Evolutionary conservation across 2,329 filamentous ascomycete species (phyloP), one percentile per base, ranked within the genome.

Genomic region (Curvularia lunata): DNA sequence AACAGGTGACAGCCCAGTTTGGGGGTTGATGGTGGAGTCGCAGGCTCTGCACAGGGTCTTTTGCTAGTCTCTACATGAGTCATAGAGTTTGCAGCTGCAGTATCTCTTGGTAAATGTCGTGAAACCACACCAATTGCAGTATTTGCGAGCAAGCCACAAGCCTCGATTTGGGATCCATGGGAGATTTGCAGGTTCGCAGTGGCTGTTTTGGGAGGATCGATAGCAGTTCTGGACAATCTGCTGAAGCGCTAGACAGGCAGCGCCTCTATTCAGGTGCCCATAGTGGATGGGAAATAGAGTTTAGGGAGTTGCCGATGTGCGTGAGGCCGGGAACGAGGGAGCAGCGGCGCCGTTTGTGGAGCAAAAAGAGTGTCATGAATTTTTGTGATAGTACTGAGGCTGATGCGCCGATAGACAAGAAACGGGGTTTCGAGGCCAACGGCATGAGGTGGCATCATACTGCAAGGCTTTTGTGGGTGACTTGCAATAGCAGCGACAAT

Each of bases 211-310:
- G 49, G 53, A 57, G 25, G 51, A 60, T 63, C 56, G 48, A 59
- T 58, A 60, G 60, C 57, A 63, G 52, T 63, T 40, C 50, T 62
- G 59, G 58, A 62, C 55, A 51, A 61, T 59, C 55, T 64, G 46
- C 52, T 46, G 42, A 32, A 41, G 43, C 64, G 56, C 66, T 67
- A 67, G 10, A 52, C n/a, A 32, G 43, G 47, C 64, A 63, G 25
- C 60, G 43, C 50, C 53, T 61, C 60, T 56, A 47, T 40, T n/a
- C 49, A 52, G 25, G 49, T 41, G 49, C 48, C 57, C 51, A 55
- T 59, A 23, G 50, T 19, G 58, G 38, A 28, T 55, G 40, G 32
- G 10, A 19, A 46, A 63, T 63, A 62, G 55, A 64, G 60, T 65
- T 66, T 62, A 57, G 49, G 52, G 45, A 43, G 23, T 52, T 48